Evolutionary conservation across 306 rosid genomes (phyloP), one percentile per base, ranked within the genome.

Genomic region (Cucurbita moschata): DNA sequence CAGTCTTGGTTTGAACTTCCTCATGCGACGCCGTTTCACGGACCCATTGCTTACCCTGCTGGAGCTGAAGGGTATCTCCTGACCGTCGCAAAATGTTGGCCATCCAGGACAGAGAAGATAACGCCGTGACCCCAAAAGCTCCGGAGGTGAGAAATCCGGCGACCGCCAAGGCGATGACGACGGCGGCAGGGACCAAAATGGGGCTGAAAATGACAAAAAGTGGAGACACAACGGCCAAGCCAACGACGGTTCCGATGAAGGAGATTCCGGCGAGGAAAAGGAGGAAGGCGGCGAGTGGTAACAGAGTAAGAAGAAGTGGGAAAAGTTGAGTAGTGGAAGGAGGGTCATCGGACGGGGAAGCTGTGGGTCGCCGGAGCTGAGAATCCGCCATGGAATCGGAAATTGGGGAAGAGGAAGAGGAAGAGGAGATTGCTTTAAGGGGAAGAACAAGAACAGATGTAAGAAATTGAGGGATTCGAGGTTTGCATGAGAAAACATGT

Each of bases 21-120:
- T 60, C 7, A 3, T 58, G 76, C 19, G 73, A 79, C 5, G 73
- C 82, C 3, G 76, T 52, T 8, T 81, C 85, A 44, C 60, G 77
- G 7, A 57, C 46, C 6, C 44, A 71, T n/a, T 57, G 70, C 81
- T 77, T 85, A 2, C 76, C 84, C 15, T 75, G 71, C 7, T 75
- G 71, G 5, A 61, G 10, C 42, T 57, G 76, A 3, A 79, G 80
- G 54, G 83, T 75, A 39, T 65, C 21, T n/a, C 61, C 68, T 0
- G 83, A 14, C 15, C 54, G 76, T 15, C 83, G 84, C 49, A 84
- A 64, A 54, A 59, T 65, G 54, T 73, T 60, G 5, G 76, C 82
- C 39, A 84, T 23, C 88, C 88, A 88, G 0, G 87, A 79, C 8
- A 88, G 82, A 0, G 90, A 80, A 4, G 90, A 86, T 1, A 88